Evolutionary conservation across 345 rosid genomes (phyloP), one percentile per base, ranked within the genome.

Genomic region (Syzygium aqueum): DNA sequence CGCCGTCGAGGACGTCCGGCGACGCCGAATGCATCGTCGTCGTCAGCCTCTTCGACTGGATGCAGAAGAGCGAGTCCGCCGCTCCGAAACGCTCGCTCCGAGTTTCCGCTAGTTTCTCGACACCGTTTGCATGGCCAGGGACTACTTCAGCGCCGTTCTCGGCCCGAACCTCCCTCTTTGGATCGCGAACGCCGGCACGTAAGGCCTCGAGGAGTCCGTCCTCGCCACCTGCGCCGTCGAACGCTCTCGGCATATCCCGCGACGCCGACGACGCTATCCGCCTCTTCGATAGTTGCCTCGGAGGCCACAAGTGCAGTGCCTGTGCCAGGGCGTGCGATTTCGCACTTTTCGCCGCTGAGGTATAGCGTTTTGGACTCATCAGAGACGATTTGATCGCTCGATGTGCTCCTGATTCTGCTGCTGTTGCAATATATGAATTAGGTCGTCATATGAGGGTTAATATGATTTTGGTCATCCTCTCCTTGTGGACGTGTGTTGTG

Each of bases 241-340:
- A 95, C 56, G 96, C 98, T 17, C 97, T 96, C 80, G 96, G 95
- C 85, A 93, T 94, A 93, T 93, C 96, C 82, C 93, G 93, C 28
- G 98, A 96, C 53, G 94, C 99, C 56, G 90, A 93, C 5, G 98
- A 97, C 83, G 99, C 98, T 28, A 80, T 94, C 73, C 97, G 96
- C 46, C 98, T 94, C 77, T 90, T 95, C 91, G 93, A 96, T 89
- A 96, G 99, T 97, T 98, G 98, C 14, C 96, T 93, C 30, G 97
- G 96, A 2, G 98, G 96, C 54, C 92, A 96, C 57, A 94, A 89
- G 61, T 91, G 93, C 56, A 96, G 95, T 30, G 91, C 91, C 61
- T 93, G 93, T 88, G 98, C 46, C 46, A 43, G 46, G 46, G 46
- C 97, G 54, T 98, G 99, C 37, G 94, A 94, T 77, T 96, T 96